A percentile compares a stretch with the other conserved stretches of the same genome.
These are phyloP conservation scores for Penstemon barbatus DNA, from an alignment of 257 asterid species.

Conservation along the genomic window DNA sequence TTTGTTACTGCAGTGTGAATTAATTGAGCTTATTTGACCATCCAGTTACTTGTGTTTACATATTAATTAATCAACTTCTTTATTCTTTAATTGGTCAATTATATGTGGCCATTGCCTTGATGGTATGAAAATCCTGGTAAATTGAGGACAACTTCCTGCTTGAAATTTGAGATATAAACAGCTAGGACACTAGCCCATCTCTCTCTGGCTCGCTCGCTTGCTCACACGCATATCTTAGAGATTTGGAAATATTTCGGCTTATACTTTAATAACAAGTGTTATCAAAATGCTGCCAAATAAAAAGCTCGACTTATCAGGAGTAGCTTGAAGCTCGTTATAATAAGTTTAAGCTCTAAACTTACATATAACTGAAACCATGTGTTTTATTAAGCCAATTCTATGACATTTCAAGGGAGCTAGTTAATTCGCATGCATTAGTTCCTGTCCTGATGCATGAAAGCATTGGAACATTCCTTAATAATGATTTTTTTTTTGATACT, in stretches of 20 bases:
- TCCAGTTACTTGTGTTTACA: neutral
- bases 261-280: conserved; percentile 1
- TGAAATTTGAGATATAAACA: conserved; percentile 1
- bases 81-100: neutral
- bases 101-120: neutral
- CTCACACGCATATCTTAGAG: neutral
- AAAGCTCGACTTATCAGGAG: neutral
- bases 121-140: neutral
- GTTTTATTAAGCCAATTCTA: neutral
- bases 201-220: no score
- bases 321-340: neutral
- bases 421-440: neutral
- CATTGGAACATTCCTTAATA: neutral
- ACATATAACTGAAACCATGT: neutral
- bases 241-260: neutral
- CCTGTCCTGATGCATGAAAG: neutral
- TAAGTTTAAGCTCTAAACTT: neutral
- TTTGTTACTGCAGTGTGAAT: conserved; percentile 1
- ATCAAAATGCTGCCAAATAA: neutral
- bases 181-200: neutral
- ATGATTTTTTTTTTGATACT: neutral
- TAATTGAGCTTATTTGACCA: neutral
- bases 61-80: neutral
- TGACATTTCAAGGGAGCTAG: neutral
- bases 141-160: neutral